Base-by-base conservation (phyloP, 768 basidiomycete species). In the Rhodotorula diobovata region DNA sequence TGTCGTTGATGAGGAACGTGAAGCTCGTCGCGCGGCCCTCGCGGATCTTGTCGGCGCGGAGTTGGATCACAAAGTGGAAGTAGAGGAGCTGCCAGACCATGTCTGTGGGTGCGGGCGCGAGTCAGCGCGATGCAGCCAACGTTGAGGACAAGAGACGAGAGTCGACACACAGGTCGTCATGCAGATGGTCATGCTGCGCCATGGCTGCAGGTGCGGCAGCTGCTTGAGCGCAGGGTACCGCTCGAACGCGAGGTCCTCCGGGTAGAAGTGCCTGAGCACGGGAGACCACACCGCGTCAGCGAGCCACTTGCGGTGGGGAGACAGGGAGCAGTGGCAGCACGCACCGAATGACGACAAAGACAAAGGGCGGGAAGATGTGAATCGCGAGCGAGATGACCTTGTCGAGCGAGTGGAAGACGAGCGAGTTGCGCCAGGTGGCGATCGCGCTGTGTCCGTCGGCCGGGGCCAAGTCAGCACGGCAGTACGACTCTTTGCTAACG, bases 361-460 rank as follows among this genome's bases (percentile, higher is more conserved):
- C 87, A 72, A 95, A 87, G 0, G 96, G 91, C 1, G 91, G 86
- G 78, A 96, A 97, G 67, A 98, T 89, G 79, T 99, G 96, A 43
- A 99, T 86, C 82, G 94, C 98, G 35, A 99, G 82, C 18, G 90
- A 92, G 28, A 91, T 97, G 78, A 97, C 76, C 81, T 98, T 98
- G 80, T 99, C 96, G 66, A 87, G 85, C 77, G 95, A 93, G 78
- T 99, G 96, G 82, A 99, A 99, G 6, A 99, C 96, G 34, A 99
- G 87, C 74, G 91, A 94, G 78, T 99, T 99, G 71, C 96, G 85
- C 96, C 96, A 99, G 18, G 95, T 97, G 76, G 97, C 91, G 60
- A 98, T 93, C 0, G 95, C 94, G 62, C 90, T 91, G 69, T 1
- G 91, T n/a, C n/a, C n/a, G n/a, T n/a, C n/a, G 18, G 21, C 2